These are phyloP conservation scores for Begonia peltatifolia DNA, from an alignment of 306 rosid species.

Conservation along the genomic window DNA sequence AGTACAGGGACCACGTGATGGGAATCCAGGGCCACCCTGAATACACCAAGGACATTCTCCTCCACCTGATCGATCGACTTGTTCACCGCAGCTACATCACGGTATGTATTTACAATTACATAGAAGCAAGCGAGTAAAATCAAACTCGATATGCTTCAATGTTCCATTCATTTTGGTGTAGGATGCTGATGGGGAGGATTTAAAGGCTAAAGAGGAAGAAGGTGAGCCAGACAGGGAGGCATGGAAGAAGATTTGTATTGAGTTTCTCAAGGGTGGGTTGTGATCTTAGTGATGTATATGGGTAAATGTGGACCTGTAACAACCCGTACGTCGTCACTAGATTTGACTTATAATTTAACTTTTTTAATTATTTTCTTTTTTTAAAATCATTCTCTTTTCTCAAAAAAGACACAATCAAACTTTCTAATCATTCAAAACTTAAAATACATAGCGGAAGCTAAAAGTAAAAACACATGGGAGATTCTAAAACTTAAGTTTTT, in stretches of 20 bases:
- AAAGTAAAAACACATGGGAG: too few relatives aligned
- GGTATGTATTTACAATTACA: conserved; percentile 16
- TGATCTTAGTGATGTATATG: conserved; percentile 5
- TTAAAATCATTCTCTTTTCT: too few relatives aligned
- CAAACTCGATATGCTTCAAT: background rate
- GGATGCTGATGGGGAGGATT: conserved; percentile 38
- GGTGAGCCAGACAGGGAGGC: conserved; percentile 50
- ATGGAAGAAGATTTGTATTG: conserved; percentile 44
- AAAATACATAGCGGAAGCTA: too few relatives aligned
- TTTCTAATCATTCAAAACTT: too few relatives aligned
- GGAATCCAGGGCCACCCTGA: conserved; percentile 99
- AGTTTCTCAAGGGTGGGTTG: conserved; percentile 47
- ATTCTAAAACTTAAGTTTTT: too few relatives aligned
- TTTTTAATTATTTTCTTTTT: too few relatives aligned
- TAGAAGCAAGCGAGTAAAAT: background rate
- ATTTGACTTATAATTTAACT: too few relatives aligned
- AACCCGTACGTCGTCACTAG: too few relatives aligned
- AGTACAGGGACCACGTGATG: conserved; percentile 56
- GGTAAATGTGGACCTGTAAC: too few relatives aligned
- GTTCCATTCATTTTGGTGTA: conserved; percentile 4
- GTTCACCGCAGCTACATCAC: conserved; percentile 22
- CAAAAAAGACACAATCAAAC: too few relatives aligned
- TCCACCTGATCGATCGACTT: conserved; percentile 56
- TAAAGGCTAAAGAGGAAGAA: conserved; percentile 26
- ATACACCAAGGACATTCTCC: conserved; percentile 56